Evolutionary conservation across 345 rosid species (phyloP).

Genomic region (Eucalyptus virginea): DNA sequence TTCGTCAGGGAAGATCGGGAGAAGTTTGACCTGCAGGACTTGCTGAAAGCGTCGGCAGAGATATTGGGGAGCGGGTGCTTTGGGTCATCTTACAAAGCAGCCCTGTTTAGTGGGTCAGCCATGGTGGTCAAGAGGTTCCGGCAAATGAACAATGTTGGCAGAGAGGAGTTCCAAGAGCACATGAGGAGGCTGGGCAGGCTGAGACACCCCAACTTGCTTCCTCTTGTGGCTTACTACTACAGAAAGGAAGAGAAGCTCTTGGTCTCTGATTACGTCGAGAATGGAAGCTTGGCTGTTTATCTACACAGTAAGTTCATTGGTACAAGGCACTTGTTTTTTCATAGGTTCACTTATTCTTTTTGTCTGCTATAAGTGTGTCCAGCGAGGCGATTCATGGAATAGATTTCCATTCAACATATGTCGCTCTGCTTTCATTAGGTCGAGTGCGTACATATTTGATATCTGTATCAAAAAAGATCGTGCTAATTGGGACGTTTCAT

Average conservation of each 20-base stretch:
- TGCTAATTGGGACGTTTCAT: background rate
- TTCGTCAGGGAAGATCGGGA: conserved; percentile 62
- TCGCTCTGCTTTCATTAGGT: background rate
- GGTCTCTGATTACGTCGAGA: conserved; percentile 35
- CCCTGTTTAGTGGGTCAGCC: conserved; percentile 14
- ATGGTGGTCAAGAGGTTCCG: conserved; percentile 91
- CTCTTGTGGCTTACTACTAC: conserved; percentile 77
- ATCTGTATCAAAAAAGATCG: background rate
- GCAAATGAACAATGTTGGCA: conserved; percentile 72
- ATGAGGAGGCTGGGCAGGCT: conserved; percentile 76
- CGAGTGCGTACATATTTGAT: background rate
- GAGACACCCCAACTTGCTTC: conserved; percentile 57
- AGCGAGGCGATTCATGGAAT: background rate
- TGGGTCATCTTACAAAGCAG: conserved; percentile 75
- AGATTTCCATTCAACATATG: background rate
- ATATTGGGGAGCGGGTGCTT: conserved; percentile 82
- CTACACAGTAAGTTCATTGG: conserved; percentile 55
- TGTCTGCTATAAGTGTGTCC: background rate
- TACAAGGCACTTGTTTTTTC: background rate
- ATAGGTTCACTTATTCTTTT: background rate
- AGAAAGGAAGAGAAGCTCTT: conserved; percentile 85
- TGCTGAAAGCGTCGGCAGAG: conserved; percentile 85
- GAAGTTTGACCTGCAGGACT: conserved; percentile 62
- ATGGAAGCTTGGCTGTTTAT: conserved; percentile 71
- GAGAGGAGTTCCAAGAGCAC: conserved; percentile 77